A percentile compares a stretch with the other conserved stretches of the same genome.
Conservation (phyloP, 2,329 filamentous ascomycete species). For the Coleophoma cylindrospora region DNA sequence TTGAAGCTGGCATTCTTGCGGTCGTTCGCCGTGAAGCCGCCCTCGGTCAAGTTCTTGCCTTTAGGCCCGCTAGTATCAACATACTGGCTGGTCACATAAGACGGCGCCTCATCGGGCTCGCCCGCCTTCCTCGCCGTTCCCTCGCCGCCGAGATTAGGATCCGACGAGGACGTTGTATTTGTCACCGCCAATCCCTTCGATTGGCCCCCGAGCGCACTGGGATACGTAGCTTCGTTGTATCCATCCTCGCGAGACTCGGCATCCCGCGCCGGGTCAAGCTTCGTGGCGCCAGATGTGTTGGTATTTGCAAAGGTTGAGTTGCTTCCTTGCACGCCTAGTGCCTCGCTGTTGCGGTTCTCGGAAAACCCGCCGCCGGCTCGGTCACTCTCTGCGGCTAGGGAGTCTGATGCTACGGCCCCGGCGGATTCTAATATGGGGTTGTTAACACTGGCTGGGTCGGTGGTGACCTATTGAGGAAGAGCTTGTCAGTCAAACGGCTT, state of each 20-base stretch:
- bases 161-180: conserved; percentile 5
- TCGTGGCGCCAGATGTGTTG: conserved; percentile 46
- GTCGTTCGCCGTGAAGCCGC: conserved; percentile 19
- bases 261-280: conserved; percentile 35
- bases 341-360: conserved; percentile 49
- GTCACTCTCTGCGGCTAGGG: conserved; percentile 71
- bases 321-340: conserved; percentile 41
- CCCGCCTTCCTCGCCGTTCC: conserved; percentile 1
- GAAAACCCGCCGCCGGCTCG: conserved; percentile 54
- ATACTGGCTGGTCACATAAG: conserved; percentile 20
- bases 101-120: conserved; percentile 15
- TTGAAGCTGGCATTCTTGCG: conserved; percentile 25
- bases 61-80: conserved; percentile 15
- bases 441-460: conserved; percentile 40
- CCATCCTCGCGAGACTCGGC: conserved; percentile 19
- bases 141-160: conserved; percentile 2
- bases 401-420: conserved; percentile 61
- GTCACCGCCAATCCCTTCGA: conserved; percentile 7
- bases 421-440: conserved; percentile 49
- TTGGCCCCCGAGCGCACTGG: conserved; percentile 11
- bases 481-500: not conserved
- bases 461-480: conserved; percentile 36
- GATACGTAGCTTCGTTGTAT: conserved; percentile 12
- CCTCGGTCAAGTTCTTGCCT: conserved; percentile 23
- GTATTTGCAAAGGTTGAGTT: conserved; percentile 51